A percentile compares a stretch with the other conserved stretches of the same genome.
Conservation (phyloP, 2,329 filamentous ascomycete species). For the Nothomitra cinnamomea region DNA sequence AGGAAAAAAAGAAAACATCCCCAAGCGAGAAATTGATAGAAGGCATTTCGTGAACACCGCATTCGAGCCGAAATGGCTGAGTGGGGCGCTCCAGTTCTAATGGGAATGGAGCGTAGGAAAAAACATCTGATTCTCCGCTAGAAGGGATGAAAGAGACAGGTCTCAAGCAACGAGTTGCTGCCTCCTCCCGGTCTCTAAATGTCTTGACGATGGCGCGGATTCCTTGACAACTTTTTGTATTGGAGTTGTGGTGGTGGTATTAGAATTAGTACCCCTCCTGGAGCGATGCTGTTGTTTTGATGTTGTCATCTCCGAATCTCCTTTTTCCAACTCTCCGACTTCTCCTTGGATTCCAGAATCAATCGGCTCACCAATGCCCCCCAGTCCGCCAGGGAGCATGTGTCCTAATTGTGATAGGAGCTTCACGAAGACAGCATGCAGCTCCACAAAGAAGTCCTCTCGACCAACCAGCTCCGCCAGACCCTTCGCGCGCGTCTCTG, state of each 20-base stretch:
- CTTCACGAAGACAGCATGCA: conserved; percentile 37
- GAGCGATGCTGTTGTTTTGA: not conserved
- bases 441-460: conserved; percentile 38
- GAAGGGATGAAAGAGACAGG: not conserved
- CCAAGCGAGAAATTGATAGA: no score
- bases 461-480: conserved; percentile 41
- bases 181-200: not conserved
- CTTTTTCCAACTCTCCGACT: not conserved
- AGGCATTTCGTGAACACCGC: no score
- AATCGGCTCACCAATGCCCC: not conserved
- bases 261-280: not conserved
- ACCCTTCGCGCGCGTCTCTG: conserved; percentile 35
- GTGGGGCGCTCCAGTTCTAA: no score
- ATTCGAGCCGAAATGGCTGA: no score
- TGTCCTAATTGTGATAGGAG: conserved; percentile 29
- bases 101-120: not conserved
- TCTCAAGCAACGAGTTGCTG: not conserved
- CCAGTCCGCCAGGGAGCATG: conserved; percentile 24
- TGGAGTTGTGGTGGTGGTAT: not conserved
- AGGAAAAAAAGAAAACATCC: no score
- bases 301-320: not conserved
- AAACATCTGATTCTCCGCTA: not conserved
- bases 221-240: not conserved
- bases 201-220: not conserved
- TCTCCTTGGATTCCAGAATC: conserved; percentile 4